Evolutionary conservation across 208 protist species (phyloP).

Genomic region (Angomonas ambiguus): DNA sequence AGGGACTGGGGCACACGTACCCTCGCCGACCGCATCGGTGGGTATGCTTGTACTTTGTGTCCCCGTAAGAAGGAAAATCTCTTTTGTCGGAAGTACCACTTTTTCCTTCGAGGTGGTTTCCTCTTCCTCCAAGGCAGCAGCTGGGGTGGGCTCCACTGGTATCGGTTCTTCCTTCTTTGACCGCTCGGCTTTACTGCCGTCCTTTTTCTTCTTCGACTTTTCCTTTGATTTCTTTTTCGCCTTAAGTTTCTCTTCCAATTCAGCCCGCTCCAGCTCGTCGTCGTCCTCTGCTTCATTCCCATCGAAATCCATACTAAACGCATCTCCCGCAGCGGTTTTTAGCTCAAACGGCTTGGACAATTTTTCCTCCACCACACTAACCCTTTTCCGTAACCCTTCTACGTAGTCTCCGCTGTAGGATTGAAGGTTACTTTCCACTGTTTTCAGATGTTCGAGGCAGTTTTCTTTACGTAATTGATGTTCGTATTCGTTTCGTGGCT

Average conservation of each 20-base stretch:
- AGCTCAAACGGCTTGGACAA: constrained; percentile 7
- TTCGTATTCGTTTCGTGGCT: constrained; percentile 65
- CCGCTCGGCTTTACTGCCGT: background rate
- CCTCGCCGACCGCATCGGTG: background rate
- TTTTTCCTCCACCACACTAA: constrained; percentile 23
- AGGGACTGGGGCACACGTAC: constrained; percentile 32
- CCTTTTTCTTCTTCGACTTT: constrained; percentile 21
- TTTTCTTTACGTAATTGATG: constrained; percentile 29
- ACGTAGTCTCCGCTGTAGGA: constrained; percentile 57
- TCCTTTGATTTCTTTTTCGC: constrained; percentile 13
- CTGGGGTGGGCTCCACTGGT: too few species aligned
- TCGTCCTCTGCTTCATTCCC: constrained; percentile 28
- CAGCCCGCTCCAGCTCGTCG: constrained; percentile 26
- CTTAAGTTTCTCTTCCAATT: background rate
- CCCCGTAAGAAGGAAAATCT: constrained; percentile 19
- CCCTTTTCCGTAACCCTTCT: constrained; percentile 22
- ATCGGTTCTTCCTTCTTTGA: background rate
- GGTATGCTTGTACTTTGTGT: constrained; percentile 14
- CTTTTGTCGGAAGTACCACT: background rate
- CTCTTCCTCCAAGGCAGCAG: background rate
- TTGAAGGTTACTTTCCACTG: constrained; percentile 20
- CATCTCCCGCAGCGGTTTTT: constrained; percentile 8
- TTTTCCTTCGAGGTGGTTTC: background rate
- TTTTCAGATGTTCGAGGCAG: constrained; percentile 42
- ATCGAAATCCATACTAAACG: constrained; percentile 42